phyloP scores from a whole-genome alignment of 805 yeast genomes.

The Sungouiella blattae region DNA sequence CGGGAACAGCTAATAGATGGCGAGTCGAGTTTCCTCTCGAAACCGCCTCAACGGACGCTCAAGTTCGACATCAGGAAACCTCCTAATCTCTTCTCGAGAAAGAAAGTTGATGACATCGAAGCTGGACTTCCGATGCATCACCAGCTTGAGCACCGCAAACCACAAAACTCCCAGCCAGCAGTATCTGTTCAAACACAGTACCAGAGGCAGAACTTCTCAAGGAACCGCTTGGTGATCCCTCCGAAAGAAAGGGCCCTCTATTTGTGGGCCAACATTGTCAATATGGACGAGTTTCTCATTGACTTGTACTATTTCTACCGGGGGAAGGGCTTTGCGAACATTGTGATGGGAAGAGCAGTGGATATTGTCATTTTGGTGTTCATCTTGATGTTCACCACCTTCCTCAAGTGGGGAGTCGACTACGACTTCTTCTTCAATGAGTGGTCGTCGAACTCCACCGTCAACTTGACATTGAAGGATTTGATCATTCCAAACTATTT shows the following conservation, averaged over 20 bases:
- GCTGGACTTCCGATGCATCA: conserved; percentile 4
- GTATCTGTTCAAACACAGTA: conserved; percentile 1
- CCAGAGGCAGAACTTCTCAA: conserved; percentile 1
- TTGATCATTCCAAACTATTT: conserved; percentile 43
- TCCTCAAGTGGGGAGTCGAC: conserved; percentile 79
- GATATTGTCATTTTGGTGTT: conserved; percentile 76
- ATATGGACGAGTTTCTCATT: conserved; percentile 79
- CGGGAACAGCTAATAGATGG: too few species aligned
- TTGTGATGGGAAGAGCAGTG: conserved; percentile 59
- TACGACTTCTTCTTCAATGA: conserved; percentile 33
- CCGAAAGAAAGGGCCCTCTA: conserved; percentile 77
- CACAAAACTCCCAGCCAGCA: neutral
- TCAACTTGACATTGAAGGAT: conserved; percentile 29
- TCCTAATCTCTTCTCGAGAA: neutral
- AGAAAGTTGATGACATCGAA: neutral
- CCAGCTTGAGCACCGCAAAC: neutral
- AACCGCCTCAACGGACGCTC: conserved; percentile 4
- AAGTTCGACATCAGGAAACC: conserved; percentile 8
- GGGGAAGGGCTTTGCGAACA: conserved; percentile 81
- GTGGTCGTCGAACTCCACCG: conserved; percentile 18
- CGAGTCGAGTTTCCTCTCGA: neutral
- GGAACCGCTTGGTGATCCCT: conserved; percentile 26
- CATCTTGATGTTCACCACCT: conserved; percentile 75
- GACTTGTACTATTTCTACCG: conserved; percentile 82
- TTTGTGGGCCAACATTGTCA: conserved; percentile 95